These are phyloP conservation scores for Blumeria graminis DNA, from an alignment of 2,329 filamentous ascomycete species.

Conservation along the genomic window DNA sequence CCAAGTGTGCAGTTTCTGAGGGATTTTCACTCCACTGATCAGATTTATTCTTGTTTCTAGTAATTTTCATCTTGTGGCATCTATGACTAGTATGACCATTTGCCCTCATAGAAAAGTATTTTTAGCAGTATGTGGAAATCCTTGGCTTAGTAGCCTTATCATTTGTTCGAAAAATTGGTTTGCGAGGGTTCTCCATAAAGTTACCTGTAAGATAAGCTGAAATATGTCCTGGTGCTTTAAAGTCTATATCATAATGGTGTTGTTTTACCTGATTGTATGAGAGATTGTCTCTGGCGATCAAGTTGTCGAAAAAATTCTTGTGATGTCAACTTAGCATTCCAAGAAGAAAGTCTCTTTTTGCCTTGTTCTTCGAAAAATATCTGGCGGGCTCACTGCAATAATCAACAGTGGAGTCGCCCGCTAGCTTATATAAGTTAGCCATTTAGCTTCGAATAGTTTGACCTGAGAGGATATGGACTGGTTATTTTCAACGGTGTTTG, in stretches of 20 bases:
- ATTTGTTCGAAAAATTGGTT: no score
- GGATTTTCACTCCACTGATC: no score
- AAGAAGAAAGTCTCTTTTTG: not conserved
- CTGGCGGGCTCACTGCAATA: not conserved
- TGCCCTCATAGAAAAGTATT: no score
- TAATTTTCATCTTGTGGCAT: no score
- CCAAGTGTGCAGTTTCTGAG: no score
- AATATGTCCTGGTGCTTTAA: not conserved
- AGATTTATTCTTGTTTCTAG: no score
- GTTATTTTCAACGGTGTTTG: not conserved
- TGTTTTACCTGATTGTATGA: not conserved
- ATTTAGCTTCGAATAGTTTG: not conserved
- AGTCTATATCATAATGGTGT: not conserved
- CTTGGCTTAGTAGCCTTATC: no score
- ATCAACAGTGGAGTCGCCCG: not conserved
- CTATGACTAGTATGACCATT: no score
- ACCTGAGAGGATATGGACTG: not conserved
- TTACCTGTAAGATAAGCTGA: not conserved
- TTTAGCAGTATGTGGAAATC: no score
- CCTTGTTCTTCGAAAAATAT: not conserved
- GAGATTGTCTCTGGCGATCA: not conserved
- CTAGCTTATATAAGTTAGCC: not conserved
- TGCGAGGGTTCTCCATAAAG: no score
- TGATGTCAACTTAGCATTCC: not conserved
- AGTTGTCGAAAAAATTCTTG: not conserved